phyloP scores from a whole-genome alignment of 768 basidiomycete genomes.

The Leccinum obscurum region DNA sequence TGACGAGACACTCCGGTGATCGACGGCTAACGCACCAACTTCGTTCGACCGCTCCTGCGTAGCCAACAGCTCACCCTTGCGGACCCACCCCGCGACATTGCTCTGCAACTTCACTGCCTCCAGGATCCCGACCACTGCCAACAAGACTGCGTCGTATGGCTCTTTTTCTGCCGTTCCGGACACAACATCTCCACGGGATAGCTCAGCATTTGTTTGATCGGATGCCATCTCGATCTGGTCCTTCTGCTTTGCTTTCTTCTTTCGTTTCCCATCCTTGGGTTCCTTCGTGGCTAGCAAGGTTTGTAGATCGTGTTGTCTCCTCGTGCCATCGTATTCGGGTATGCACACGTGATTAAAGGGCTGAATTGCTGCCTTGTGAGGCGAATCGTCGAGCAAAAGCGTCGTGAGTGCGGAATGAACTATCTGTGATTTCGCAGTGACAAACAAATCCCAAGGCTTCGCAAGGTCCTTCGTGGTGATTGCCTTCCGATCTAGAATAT shows the following conservation, averaged over 20 bases:
- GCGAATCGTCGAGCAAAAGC: constrained; percentile 53
- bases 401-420: constrained; percentile 48
- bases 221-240: background rate
- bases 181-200: background rate
- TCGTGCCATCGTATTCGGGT: constrained; percentile 56
- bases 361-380: constrained; percentile 60
- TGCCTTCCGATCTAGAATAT: constrained; percentile 18
- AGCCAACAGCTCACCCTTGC: constrained; percentile 48
- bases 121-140: constrained; percentile 68
- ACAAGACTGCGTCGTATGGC: constrained; percentile 48
- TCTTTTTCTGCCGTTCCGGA: constrained; percentile 16
- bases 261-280: constrained; percentile 11
- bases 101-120: constrained; percentile 56
- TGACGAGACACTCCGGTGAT: background rate
- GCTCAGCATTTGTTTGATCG: constrained; percentile 1
- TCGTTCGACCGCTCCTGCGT: constrained; percentile 5
- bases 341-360: constrained; percentile 84
- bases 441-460: constrained; percentile 61
- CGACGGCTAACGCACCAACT: background rate
- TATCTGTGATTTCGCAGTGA: constrained; percentile 13
- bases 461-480: constrained; percentile 74
- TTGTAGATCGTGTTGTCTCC: constrained; percentile 41
- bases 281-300: constrained; percentile 22
- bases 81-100: constrained; percentile 71
- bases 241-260: constrained; percentile 7